Percentiles rank a stretch among this genome's conserved stretches.
These are phyloP conservation scores for Cinnamomum chago DNA, from an alignment of 164 flowering plant species.

Conservation along the genomic window DNA sequence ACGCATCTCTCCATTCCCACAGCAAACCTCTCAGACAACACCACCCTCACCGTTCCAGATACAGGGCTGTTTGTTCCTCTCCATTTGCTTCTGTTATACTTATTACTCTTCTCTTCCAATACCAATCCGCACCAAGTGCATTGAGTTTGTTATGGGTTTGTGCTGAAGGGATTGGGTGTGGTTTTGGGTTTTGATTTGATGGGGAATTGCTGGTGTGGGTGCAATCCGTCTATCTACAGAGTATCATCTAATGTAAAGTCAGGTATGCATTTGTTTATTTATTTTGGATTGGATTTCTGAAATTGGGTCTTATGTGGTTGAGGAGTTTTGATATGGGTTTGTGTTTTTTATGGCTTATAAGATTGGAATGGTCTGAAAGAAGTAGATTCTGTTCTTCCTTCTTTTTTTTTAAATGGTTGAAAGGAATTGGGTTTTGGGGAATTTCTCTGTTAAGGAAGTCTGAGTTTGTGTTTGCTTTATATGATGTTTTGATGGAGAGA, in stretches of 20 bases:
- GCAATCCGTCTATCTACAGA: conserved; percentile 31
- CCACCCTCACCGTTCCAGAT: background rate
- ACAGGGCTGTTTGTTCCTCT: background rate
- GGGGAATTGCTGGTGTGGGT: conserved; percentile 63
- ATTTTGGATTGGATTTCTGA: background rate
- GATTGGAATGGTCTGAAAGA: background rate
- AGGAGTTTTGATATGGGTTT: background rate
- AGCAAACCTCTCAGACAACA: too few relatives aligned
- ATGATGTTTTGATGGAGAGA: too few relatives aligned
- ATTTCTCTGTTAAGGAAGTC: background rate
- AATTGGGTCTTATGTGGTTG: background rate
- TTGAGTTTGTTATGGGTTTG: conserved; percentile 5
- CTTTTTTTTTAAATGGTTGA: background rate
- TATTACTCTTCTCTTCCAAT: background rate
- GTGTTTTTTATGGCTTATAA: background rate
- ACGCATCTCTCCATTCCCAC: background rate
- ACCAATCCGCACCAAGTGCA: background rate
- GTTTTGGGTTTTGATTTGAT: conserved; percentile 1
- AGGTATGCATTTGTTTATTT: conserved; percentile 46
- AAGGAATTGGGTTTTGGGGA: background rate
- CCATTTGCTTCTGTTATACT: background rate
- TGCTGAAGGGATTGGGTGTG: background rate
- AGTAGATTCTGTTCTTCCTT: background rate
- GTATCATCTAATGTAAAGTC: conserved; percentile 1
- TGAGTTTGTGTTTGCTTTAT: background rate